phyloP scores from a whole-genome alignment of 352 stramenopile species.

The Globisporangium echinulatum region DNA sequence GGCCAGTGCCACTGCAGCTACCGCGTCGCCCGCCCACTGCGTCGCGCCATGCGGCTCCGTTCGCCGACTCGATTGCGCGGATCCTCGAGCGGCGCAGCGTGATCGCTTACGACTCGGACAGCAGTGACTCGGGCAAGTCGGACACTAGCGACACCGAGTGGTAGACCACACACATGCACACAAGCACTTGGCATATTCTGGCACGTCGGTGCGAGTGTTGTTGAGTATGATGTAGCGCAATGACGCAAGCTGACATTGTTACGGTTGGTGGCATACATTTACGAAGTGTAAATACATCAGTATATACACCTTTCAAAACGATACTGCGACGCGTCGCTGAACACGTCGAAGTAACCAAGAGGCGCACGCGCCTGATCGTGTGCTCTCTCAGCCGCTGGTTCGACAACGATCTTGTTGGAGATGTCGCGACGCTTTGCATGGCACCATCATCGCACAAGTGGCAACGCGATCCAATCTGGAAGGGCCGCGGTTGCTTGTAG shows the following conservation, averaged over 20 bases:
- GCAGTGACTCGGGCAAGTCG: constrained; percentile 17
- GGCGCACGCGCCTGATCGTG: too few relatives aligned
- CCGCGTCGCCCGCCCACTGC: constrained; percentile 7
- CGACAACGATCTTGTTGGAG: too few relatives aligned
- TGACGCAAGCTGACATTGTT: too few relatives aligned
- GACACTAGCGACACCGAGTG: constrained; percentile 16
- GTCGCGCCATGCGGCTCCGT: constrained; percentile 18
- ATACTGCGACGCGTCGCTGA: neutral
- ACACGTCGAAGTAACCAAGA: too few relatives aligned
- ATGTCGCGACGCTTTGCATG: too few relatives aligned
- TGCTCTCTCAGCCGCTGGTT: too few relatives aligned
- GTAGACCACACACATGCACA: neutral
- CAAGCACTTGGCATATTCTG: neutral
- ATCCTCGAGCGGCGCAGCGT: constrained; percentile 50
- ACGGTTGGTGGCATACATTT: too few relatives aligned
- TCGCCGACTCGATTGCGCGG: constrained; percentile 50
- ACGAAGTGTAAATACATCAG: too few relatives aligned
- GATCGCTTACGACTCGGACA: constrained; percentile 64
- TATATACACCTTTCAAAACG: neutral
- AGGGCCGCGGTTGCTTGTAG: too few relatives aligned
- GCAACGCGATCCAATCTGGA: too few relatives aligned
- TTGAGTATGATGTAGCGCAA: too few relatives aligned
- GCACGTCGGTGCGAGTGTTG: neutral
- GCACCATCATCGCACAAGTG: too few relatives aligned
- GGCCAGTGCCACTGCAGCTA: constrained; percentile 21